Base-by-base conservation (phyloP, 441 rosid genomes). In the Mallotus repandus region DNA sequence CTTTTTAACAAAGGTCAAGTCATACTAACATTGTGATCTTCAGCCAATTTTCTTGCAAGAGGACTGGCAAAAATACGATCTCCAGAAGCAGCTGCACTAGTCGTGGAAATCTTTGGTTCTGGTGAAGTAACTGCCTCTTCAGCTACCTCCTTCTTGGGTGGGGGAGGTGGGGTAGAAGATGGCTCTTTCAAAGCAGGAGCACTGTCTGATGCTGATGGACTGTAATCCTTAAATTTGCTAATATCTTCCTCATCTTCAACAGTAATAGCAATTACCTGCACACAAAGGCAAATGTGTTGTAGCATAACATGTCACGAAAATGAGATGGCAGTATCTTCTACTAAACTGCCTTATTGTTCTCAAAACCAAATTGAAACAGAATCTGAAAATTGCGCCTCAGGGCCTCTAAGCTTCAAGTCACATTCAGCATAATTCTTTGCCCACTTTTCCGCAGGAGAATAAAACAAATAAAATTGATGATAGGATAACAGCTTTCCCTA, bases 201-300 rank as follows among this genome's bases (percentile, higher is more conserved):
- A 64, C 56, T 75, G 70, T 83, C 80, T 64, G 95, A 79, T 45
- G 88, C 74, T 68, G 89, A 65, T 38, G 97, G 94, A 74, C 79
- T 91, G 82, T 89, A 95, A 82, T 93, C 97, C 84, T 93, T 91
- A 52, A 95, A 91, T 84, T 89, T 95, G 41, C 63, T 83, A 81
- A 95, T 85, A 76, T 95, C 93, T 58, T 77, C 95, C 85, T 89
- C 96, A 11, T 95, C 99, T 82, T 95, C 98, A 55, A 93, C 96
- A 50, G 97, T 93, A 76, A 95, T 79, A 70, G 95, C 96, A 79
- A 95, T 95, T 53, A 89, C 80, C 98, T 94, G 76, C 56, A 74
- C 25, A 67, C 66, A 56, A 75, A 71, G 76, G 67, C 57, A 76
- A 67, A 9, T 53, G 32, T 19, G 46, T 53, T 58, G 52, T 55